Evolutionary conservation across 495 filamentous ascomycete species (phyloP).

Genomic region (Neurospora sp.): DNA sequence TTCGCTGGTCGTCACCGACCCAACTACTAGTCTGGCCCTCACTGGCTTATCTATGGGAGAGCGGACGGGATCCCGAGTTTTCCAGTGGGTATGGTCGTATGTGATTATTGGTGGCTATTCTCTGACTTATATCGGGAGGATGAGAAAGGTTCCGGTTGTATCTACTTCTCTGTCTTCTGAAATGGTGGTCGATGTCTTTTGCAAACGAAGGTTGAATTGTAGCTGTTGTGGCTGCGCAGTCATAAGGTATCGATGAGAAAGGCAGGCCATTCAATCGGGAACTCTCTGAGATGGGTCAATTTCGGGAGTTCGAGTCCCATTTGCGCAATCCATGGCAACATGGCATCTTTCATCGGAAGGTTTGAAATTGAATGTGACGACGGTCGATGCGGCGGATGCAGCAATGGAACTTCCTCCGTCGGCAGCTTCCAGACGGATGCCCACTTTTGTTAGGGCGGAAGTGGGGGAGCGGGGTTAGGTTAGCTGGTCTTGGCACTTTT

Average conservation of each 20-base stretch:
- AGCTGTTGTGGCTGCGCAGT: background rate
- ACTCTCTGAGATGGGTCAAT: background rate
- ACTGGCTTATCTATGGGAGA: no score
- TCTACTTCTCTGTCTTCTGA: background rate
- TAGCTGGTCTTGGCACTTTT: background rate
- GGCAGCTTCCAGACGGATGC: background rate
- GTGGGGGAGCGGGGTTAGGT: background rate
- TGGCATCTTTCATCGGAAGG: background rate
- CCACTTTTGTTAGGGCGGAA: background rate
- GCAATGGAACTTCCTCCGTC: background rate
- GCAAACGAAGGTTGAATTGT: background rate
- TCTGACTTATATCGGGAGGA: background rate
- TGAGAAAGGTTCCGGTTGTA: background rate
- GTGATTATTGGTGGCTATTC: no score
- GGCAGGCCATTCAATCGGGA: background rate
- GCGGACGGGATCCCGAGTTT: no score
- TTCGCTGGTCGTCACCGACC: constrained; percentile 32
- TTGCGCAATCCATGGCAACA: background rate
- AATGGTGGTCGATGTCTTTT: background rate
- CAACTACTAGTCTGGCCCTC: constrained; percentile 26
- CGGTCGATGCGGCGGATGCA: background rate
- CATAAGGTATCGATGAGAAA: background rate
- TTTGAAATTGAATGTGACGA: background rate
- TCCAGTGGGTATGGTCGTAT: no score
- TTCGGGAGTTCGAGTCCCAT: background rate